These are phyloP conservation scores for Oryza glaberrima DNA, from an alignment of 176 grass and related monocot genomes.

Conservation along the genomic window DNA sequence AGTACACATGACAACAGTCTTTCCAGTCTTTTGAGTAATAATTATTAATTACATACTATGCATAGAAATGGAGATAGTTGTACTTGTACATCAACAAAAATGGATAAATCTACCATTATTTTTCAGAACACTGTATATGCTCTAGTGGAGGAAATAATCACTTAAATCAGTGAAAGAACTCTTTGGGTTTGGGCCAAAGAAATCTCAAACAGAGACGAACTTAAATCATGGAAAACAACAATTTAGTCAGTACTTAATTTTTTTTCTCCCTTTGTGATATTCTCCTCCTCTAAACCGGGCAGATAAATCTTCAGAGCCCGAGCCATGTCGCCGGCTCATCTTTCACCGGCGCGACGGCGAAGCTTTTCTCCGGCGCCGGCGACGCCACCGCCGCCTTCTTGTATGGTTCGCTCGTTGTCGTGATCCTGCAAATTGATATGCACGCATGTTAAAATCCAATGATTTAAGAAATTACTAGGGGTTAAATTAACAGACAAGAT, in stretches of 20 bases:
- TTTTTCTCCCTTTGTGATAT: background rate
- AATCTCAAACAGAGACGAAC: constrained; percentile 20
- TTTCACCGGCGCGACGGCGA: background rate
- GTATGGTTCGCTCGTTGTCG: background rate
- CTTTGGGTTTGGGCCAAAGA: background rate
- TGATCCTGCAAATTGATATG: background rate
- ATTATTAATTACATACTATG: background rate
- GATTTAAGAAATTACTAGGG: background rate
- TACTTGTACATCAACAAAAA: background rate
- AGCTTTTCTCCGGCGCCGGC: background rate
- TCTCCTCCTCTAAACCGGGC: background rate
- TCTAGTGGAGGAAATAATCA: background rate
- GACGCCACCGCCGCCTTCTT: background rate
- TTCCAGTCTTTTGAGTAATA: background rate
- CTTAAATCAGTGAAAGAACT: constrained; percentile 8
- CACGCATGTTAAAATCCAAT: background rate
- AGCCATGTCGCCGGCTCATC: constrained; percentile 28
- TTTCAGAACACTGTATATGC: background rate
- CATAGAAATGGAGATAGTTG: background rate
- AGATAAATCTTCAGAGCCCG: constrained; percentile 24
- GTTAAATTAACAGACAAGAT: background rate
- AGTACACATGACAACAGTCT: background rate
- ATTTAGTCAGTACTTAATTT: constrained; percentile 10
- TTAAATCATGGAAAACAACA: background rate
- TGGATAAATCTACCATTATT: background rate